Evolutionary conservation across 768 basidiomycete species (phyloP), one percentile per base, ranked within the genome.

Genomic region (Kwoniella dendrophila): DNA sequence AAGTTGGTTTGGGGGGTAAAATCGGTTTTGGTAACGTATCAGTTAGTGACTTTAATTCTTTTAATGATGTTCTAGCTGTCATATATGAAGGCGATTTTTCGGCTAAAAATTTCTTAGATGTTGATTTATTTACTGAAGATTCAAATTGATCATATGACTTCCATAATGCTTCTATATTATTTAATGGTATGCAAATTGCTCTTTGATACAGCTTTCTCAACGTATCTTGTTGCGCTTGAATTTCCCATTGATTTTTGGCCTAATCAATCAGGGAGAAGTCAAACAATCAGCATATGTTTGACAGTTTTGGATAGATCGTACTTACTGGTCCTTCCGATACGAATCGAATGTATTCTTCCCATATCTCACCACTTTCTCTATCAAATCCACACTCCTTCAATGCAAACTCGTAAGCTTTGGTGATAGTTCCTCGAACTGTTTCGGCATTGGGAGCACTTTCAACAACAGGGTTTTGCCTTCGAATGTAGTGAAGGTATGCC

Each of bases 81-180:
- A 97, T 94, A 76, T 97, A 89, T 1, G 88, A 86, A 5, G 92
- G 90, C 1, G 90, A 90, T n/a, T 91, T 84, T 79, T 97, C 94
- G 57, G 86, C 83, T 82, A 97, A 87, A 80, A 97, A 94, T 75
- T 97, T 96, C 79, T 98, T 97, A 14, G 95, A 93, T 33, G 93
- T 95, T 64, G 92, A 88, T 78, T 88, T 88, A 80, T 95, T 97
- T 67, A 96, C 81, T 51, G 83, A 84, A 56, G 85, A 92, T 78
- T 99, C 95, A 72, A 96, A 98, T 0, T 88, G 82, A 78, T 97
- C 92, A 63, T 92, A 88, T 55, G 96, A 92, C 70, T 88, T 86
- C 96, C 96, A 99, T 20, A 99, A 83, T 38, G 83, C 83, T 75
- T 97, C 94, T 70, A 97, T 86, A 72, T 93, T 93, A 76, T 92